These are phyloP conservation scores for Ambrosia hybrid DNA, from an alignment of 140 eudicot genomes.

Conservation along the genomic window DNA sequence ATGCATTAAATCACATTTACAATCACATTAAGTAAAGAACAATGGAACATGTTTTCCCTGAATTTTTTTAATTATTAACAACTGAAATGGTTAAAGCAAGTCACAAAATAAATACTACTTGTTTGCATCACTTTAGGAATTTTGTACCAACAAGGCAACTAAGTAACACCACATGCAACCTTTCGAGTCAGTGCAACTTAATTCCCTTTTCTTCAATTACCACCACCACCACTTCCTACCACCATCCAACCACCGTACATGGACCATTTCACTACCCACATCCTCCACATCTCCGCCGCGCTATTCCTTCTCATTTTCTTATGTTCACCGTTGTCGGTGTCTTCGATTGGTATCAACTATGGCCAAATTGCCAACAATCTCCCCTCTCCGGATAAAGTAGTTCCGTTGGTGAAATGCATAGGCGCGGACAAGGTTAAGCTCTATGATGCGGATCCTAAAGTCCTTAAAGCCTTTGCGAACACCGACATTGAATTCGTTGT, in stretches of 20 bases:
- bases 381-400: constrained; percentile 63
- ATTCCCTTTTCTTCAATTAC: constrained; percentile 16
- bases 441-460: constrained; percentile 80
- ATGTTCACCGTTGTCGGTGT: constrained; percentile 9
- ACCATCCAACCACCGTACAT: constrained; percentile 19
- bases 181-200: constrained; percentile 17
- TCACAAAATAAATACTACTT: background rate
- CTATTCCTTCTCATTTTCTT: constrained; percentile 17
- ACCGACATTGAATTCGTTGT: constrained; percentile 67
- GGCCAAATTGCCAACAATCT: constrained; percentile 91
- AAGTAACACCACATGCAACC: constrained; percentile 17
- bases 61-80: background rate
- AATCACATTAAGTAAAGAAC: background rate
- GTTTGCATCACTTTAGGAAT: constrained; percentile 18
- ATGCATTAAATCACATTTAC: too few species aligned
- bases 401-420: constrained; percentile 60
- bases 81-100: constrained; percentile 4
- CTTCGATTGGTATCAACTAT: constrained; percentile 79
- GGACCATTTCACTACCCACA: constrained; percentile 21
- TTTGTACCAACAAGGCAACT: background rate
- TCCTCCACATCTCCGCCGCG: constrained; percentile 25
- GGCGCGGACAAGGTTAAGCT: constrained; percentile 79
- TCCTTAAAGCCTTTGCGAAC: constrained; percentile 82
- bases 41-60: background rate
- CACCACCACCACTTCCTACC: constrained; percentile 9